phyloP scores from a whole-genome alignment of 2,329 filamentous ascomycete species.

The Chlorencoelia australis region DNA sequence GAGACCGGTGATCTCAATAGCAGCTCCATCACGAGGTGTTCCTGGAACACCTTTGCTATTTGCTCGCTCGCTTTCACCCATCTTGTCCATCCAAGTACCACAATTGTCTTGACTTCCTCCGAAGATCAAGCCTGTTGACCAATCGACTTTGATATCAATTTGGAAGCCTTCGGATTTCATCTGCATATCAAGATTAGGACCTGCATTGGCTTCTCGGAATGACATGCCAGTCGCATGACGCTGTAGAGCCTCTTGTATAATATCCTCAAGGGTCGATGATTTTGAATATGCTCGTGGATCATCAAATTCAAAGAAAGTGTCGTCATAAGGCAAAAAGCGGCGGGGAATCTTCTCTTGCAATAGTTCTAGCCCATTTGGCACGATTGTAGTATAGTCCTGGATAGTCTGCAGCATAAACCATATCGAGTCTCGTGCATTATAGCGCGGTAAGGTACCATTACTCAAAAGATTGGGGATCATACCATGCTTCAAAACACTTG shows the following conservation, averaged over 20 bases:
- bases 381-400: slow-evolving; percentile 81
- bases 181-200: slow-evolving; percentile 76
- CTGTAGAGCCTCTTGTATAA: slow-evolving; percentile 89
- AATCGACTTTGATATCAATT: slow-evolving; percentile 83
- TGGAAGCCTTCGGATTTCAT: slow-evolving; percentile 92
- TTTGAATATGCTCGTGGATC: slow-evolving; percentile 79
- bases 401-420: slow-evolving; percentile 98
- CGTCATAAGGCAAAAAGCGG: slow-evolving; percentile 88
- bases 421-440: slow-evolving; percentile 91
- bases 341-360: slow-evolving; percentile 69
- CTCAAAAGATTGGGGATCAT: slow-evolving; percentile 95
- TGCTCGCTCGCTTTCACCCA: slow-evolving; percentile 93
- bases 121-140: slow-evolving; percentile 82
- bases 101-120: slow-evolving; percentile 93
- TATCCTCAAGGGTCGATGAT: slow-evolving; percentile 72
- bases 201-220: slow-evolving; percentile 91
- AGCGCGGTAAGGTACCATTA: slow-evolving; percentile 75
- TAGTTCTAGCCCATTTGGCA: slow-evolving; percentile 63
- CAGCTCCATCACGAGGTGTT: slow-evolving; percentile 92
- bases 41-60: slow-evolving; percentile 88
- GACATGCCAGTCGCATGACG: slow-evolving; percentile 83
- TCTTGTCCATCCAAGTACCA: slow-evolving; percentile 99
- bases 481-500: slow-evolving; percentile 91
- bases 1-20: slow-evolving; percentile 89
- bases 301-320: slow-evolving; percentile 80